Evolutionary conservation across 768 basidiomycete genomes (phyloP).

Genomic region (Fibroporia radiculosa): DNA sequence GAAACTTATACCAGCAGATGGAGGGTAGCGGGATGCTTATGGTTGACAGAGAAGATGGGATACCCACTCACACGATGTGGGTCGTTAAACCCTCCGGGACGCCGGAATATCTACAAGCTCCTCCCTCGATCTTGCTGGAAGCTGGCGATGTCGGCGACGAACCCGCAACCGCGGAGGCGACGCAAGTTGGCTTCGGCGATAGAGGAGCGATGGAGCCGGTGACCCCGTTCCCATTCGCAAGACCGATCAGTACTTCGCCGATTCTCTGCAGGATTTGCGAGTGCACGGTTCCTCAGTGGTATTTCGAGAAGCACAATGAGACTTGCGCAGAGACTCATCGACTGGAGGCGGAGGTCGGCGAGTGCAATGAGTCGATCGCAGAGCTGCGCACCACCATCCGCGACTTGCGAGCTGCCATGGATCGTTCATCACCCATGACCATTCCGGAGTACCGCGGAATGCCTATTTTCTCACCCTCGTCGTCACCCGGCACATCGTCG

Average conservation of each 20-base stretch:
- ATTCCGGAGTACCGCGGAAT: slow-evolving; percentile 83
- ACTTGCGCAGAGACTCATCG: slow-evolving; percentile 95
- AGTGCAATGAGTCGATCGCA: slow-evolving; percentile 86
- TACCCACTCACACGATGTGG: slow-evolving; percentile 97
- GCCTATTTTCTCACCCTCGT: slow-evolving; percentile 70
- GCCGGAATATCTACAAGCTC: slow-evolving; percentile 60
- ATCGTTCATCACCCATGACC: slow-evolving; percentile 59
- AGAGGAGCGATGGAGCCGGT: slow-evolving; percentile 28
- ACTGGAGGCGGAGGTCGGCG: slow-evolving; percentile 88
- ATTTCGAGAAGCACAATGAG: slow-evolving; percentile 99
- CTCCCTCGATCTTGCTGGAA: slow-evolving; percentile 54
- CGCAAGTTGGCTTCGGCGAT: slow-evolving; percentile 33
- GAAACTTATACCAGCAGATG: slow-evolving; percentile 69
- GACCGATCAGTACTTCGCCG: slow-evolving; percentile 71
- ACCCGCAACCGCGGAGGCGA: slow-evolving; percentile 22
- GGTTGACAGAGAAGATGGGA: slow-evolving; percentile 83
- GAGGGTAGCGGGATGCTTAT: slow-evolving; percentile 99
- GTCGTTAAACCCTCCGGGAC: slow-evolving; percentile 79
- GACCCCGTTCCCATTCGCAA: slow-evolving; percentile 68
- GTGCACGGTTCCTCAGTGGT: slow-evolving; percentile 95
- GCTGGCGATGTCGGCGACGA: slow-evolving; percentile 33
- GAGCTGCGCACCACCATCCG: slow-evolving; percentile 85
- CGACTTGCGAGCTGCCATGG: slow-evolving; percentile 65
- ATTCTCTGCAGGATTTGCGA: slow-evolving; percentile 98
- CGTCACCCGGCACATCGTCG: slow-evolving; percentile 63